Conservation (phyloP, 1,284 basidiomycete species). For the Cryptococcus jaspeensis region DNA sequence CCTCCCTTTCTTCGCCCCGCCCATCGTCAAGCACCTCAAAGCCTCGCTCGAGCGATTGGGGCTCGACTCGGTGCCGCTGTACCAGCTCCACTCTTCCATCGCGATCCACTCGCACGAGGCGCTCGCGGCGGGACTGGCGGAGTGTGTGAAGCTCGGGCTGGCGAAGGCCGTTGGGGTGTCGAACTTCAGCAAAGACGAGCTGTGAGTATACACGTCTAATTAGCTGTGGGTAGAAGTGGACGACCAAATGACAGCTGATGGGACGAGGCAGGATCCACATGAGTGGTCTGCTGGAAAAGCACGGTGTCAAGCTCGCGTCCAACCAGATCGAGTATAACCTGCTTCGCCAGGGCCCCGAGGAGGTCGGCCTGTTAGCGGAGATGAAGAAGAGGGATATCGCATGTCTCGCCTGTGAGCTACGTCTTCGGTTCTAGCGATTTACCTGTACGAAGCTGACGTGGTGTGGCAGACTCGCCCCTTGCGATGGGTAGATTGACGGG, state of each 20-base stretch:
- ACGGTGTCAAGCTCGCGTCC: constrained; percentile 39
- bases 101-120: constrained; percentile 33
- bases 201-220: constrained; percentile 29
- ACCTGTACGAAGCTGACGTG: not conserved
- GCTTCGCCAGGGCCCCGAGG: constrained; percentile 35
- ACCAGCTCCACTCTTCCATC: constrained; percentile 39
- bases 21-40: constrained; percentile 30
- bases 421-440: not conserved
- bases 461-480: constrained; percentile 39
- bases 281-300: constrained; percentile 29
- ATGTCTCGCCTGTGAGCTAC: constrained; percentile 42
- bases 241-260: not conserved
- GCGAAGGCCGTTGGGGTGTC: constrained; percentile 42
- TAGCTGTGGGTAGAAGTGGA: not conserved
- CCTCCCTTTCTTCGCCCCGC: constrained; percentile 36
- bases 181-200: constrained; percentile 41
- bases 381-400: constrained; percentile 44
- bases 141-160: constrained; percentile 40
- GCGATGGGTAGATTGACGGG: constrained; percentile 48
- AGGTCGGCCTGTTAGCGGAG: constrained; percentile 39
- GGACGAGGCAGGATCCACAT: constrained; percentile 31
- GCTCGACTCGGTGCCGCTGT: constrained; percentile 39
- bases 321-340: constrained; percentile 49
- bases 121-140: constrained; percentile 33
- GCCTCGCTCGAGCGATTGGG: constrained; percentile 38